Evolutionary conservation across 169 alveolate species (phyloP).

Genomic region (Toxoplasma gondii): DNA sequence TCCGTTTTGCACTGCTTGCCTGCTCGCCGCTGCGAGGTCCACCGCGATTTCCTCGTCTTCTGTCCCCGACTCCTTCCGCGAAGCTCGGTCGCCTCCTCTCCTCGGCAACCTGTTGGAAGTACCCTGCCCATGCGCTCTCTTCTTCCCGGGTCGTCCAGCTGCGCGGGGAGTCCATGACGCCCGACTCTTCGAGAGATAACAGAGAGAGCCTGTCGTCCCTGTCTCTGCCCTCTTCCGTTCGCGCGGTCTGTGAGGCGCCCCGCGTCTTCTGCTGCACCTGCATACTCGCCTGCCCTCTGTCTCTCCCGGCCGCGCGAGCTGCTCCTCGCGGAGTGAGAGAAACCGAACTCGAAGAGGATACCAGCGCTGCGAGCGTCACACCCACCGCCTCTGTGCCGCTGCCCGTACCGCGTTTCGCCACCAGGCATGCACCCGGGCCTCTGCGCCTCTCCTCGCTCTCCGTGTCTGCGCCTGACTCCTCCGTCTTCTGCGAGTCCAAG

Average conservation of each 20-base stretch:
- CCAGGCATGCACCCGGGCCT: no score
- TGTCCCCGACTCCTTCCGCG: not conserved
- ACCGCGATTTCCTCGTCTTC: not conserved
- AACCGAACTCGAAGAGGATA: not conserved
- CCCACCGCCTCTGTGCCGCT: not conserved
- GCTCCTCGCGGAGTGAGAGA: no score
- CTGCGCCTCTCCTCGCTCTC: no score
- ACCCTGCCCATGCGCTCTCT: not conserved
- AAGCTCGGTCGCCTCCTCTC: not conserved
- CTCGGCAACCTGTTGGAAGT: not conserved
- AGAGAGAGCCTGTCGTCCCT: no score
- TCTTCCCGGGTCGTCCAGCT: not conserved
- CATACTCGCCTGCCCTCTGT: no score
- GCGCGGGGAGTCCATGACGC: not conserved
- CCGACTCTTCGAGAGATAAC: no score
- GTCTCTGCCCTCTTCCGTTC: no score
- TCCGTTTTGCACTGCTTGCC: not conserved
- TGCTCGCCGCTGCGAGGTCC: not conserved
- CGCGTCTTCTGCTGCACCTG: not conserved
- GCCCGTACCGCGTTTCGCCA: not conserved
- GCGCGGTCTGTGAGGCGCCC: not conserved
- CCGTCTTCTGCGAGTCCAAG: not conserved
- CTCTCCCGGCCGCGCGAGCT: not conserved
- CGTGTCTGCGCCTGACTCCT: no score
- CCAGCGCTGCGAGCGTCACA: not conserved